A percentile compares a stretch with the other conserved stretches of the same genome.
Evolutionary conservation across 2,329 filamentous ascomycete genomes (phyloP).

Genomic region (Cytospora chrysosperma): DNA sequence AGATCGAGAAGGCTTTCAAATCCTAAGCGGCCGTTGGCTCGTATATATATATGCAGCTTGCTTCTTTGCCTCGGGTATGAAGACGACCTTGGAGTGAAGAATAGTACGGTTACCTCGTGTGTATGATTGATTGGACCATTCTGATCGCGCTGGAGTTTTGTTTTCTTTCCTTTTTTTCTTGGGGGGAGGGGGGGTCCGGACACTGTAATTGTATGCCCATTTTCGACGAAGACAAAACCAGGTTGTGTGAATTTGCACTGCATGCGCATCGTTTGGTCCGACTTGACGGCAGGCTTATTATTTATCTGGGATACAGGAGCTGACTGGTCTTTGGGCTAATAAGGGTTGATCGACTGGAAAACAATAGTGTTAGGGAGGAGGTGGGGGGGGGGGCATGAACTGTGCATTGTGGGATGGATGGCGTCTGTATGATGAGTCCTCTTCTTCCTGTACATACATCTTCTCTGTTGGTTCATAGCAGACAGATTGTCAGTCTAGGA

Average conservation of each 20-base stretch:
- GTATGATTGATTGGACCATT: not conserved
- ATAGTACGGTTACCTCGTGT: not conserved
- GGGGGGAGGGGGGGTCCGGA: too few relatives aligned
- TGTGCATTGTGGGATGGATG: not conserved
- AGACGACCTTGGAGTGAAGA: not conserved
- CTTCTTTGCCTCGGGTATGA: not conserved
- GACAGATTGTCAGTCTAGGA: not conserved
- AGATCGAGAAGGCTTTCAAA: slow-evolving; percentile 48
- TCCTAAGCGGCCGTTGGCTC: not conserved
- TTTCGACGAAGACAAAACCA: not conserved
- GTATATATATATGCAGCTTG: not conserved
- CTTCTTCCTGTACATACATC: too few relatives aligned
- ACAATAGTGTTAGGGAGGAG: not conserved
- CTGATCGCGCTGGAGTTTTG: not conserved
- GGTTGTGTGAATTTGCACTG: not conserved
- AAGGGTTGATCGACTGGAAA: not conserved
- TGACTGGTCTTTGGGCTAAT: not conserved
- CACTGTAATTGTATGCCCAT: not conserved
- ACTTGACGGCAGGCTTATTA: not conserved
- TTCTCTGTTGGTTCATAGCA: not conserved
- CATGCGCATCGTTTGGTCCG: not conserved
- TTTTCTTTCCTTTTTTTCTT: not conserved
- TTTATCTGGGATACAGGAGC: not conserved
- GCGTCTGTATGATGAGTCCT: not conserved
- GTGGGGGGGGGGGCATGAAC: too few relatives aligned